Evolutionary conservation across 768 basidiomycete species (phyloP).

Genomic region (Paxillus involutus): DNA sequence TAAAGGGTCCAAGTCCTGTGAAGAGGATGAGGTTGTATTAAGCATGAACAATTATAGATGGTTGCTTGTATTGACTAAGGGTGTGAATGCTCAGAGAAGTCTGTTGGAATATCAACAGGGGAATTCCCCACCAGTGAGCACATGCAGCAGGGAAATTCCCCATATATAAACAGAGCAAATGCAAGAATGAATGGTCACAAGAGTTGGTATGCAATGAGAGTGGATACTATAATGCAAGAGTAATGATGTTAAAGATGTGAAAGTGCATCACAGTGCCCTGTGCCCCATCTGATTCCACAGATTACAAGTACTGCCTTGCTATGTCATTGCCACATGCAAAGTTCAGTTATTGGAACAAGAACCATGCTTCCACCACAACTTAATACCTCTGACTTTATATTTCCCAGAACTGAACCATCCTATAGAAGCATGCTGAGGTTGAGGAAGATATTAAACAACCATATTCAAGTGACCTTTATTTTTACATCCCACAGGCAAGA

Average conservation of each 20-base stretch:
- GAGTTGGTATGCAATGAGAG: constrained; percentile 19
- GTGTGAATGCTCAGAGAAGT: too few species aligned
- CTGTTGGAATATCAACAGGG: too few species aligned
- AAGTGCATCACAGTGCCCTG: constrained; percentile 5
- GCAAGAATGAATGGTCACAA: constrained; percentile 3
- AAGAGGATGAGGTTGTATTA: too few species aligned
- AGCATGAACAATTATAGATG: too few species aligned
- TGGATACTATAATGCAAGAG: constrained; percentile 23
- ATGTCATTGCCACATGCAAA: constrained; percentile 23
- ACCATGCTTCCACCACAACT: constrained; percentile 4
- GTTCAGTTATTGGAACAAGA: constrained; percentile 7
- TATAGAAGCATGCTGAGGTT: neutral
- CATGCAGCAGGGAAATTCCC: too few species aligned
- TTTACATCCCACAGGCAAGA: constrained; percentile 41
- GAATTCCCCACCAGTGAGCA: too few species aligned
- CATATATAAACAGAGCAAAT: constrained; percentile 1
- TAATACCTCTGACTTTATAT: neutral
- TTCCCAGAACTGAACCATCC: constrained; percentile 6
- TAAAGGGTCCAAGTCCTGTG: too few species aligned
- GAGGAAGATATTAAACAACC: neutral
- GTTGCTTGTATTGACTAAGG: too few species aligned
- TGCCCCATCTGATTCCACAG: neutral
- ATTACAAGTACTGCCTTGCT: constrained; percentile 18
- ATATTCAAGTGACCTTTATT: neutral
- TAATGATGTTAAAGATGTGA: constrained; percentile 4